phyloP scores from a whole-genome alignment of 305 asterid species.

The Euphrasia arctica region DNA sequence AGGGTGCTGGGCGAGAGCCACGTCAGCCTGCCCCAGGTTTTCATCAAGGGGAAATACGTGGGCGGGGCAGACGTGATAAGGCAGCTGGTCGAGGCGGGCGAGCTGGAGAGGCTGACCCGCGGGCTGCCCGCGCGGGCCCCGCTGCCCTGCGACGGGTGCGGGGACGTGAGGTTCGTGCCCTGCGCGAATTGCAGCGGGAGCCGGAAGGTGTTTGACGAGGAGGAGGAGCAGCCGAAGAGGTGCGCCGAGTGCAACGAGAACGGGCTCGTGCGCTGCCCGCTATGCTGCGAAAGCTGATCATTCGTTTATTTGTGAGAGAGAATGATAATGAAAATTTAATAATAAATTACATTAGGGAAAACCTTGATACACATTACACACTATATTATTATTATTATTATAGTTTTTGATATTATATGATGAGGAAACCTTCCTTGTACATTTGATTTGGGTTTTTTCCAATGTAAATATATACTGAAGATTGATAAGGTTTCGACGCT shows the following conservation, averaged over 20 bases:
- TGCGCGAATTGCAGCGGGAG: constrained; percentile 80
- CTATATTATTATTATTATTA: too few relatives aligned
- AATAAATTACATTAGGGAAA: too few relatives aligned
- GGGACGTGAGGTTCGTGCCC: constrained; percentile 63
- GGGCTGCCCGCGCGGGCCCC: constrained; percentile 56
- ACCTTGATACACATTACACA: too few relatives aligned
- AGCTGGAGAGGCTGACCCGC: constrained; percentile 52
- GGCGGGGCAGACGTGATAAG: constrained; percentile 76
- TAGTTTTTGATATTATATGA: too few relatives aligned
- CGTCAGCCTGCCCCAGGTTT: constrained; percentile 73
- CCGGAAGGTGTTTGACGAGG: constrained; percentile 78
- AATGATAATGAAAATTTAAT: too few relatives aligned
- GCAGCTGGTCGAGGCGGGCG: constrained; percentile 71
- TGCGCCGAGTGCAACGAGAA: constrained; percentile 81
- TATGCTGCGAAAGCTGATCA: constrained; percentile 42
- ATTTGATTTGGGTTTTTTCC: too few relatives aligned
- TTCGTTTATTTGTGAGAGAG: not conserved
- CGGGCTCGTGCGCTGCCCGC: constrained; percentile 75
- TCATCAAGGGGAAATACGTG: constrained; percentile 70
- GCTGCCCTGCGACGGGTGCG: constrained; percentile 62
- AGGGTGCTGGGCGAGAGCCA: constrained; percentile 54
- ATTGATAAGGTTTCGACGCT: too few relatives aligned
- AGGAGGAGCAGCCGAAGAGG: constrained; percentile 58
- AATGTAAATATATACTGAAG: too few relatives aligned
- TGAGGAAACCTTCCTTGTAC: too few relatives aligned